These are phyloP conservation scores for Phoenix dactylifera DNA, from an alignment of 176 grass and related monocot species.

Conservation along the genomic window DNA sequence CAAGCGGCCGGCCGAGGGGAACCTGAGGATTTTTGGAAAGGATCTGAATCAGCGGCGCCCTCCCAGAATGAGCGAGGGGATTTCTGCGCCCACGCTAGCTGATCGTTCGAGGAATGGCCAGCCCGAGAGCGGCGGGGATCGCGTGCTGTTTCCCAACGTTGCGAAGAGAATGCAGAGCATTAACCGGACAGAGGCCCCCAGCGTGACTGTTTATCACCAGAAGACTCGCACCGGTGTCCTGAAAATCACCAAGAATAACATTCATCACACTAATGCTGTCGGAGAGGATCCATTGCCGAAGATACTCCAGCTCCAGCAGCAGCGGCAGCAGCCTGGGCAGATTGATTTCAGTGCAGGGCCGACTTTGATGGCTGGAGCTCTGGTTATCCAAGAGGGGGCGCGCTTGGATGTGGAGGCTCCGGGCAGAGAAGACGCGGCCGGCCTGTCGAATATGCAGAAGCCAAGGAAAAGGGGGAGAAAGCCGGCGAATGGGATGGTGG, in stretches of 20 bases:
- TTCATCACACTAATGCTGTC: conserved; percentile 31
- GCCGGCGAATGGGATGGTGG: conserved; percentile 90
- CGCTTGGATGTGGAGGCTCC: conserved; percentile 41
- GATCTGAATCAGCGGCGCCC: conserved; percentile 71
- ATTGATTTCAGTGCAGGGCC: conserved; percentile 31
- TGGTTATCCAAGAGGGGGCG: conserved; percentile 63
- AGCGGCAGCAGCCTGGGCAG: conserved; percentile 57
- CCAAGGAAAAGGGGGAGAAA: conserved; percentile 96
- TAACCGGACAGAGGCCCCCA: conserved; percentile 61
- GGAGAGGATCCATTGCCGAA: conserved; percentile 15
- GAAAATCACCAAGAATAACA: conserved; percentile 41
- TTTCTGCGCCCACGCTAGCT: conserved; percentile 40
- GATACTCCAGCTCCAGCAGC: conserved; percentile 48
- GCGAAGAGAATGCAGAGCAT: conserved; percentile 65
- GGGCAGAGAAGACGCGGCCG: conserved; percentile 44
- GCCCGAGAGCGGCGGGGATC: conserved; percentile 16
- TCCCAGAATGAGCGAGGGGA: background rate
- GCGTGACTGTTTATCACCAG: conserved; percentile 53
- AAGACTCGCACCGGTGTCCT: conserved; percentile 58
- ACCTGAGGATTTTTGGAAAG: conserved; percentile 86
- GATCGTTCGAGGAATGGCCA: conserved; percentile 54
- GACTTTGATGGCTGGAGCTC: conserved; percentile 2
- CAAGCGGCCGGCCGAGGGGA: conserved; percentile 22
- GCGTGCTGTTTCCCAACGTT: conserved; percentile 48
- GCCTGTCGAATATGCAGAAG: conserved; percentile 40